These are phyloP conservation scores for Quercus suber DNA, from an alignment of 306 rosid genomes.

Conservation along the genomic window DNA sequence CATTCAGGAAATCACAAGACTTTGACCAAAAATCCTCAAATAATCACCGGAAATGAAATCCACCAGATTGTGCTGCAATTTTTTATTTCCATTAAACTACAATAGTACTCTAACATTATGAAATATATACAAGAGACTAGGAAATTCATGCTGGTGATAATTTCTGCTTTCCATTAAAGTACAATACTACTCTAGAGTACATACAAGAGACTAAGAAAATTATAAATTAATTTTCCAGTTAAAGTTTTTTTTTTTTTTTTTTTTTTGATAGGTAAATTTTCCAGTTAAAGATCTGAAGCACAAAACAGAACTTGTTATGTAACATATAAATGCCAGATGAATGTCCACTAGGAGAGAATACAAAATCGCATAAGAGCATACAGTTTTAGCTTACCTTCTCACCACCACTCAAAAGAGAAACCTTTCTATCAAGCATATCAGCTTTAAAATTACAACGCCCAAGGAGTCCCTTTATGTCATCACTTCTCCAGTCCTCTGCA, in stretches of 20 bases:
- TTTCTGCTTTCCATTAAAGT: slow-evolving; percentile 1
- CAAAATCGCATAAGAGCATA: not conserved
- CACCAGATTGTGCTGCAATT: slow-evolving; percentile 3
- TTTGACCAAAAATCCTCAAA: slow-evolving; percentile 11
- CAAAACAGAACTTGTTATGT: slow-evolving; percentile 1
- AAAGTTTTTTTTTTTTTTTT: too few species aligned
- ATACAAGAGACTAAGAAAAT: slow-evolving; percentile 1
- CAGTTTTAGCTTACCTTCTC: slow-evolving; percentile 69
- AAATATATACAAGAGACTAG: not conserved
- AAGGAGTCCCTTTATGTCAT: slow-evolving; percentile 95
- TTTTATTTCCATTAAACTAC: not conserved
- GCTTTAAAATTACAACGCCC: slow-evolving; percentile 98
- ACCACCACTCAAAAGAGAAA: slow-evolving; percentile 92
- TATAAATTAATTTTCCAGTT: not conserved
- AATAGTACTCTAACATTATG: not conserved
- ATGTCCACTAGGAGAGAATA: slow-evolving; percentile 12
- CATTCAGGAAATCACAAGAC: slow-evolving; percentile 5
- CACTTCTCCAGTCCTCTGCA: slow-evolving; percentile 92
- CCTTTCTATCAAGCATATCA: slow-evolving; percentile 94
- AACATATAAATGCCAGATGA: slow-evolving; percentile 5
- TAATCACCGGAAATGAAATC: slow-evolving; percentile 12
- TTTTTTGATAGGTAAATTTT: too few species aligned
- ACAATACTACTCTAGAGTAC: not conserved
- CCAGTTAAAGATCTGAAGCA: slow-evolving; percentile 5
- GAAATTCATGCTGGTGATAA: not conserved